Base-by-base conservation (phyloP, 371 early-diverging fungal genomes). In the Batrachochytrium dendrobatidis region DNA sequence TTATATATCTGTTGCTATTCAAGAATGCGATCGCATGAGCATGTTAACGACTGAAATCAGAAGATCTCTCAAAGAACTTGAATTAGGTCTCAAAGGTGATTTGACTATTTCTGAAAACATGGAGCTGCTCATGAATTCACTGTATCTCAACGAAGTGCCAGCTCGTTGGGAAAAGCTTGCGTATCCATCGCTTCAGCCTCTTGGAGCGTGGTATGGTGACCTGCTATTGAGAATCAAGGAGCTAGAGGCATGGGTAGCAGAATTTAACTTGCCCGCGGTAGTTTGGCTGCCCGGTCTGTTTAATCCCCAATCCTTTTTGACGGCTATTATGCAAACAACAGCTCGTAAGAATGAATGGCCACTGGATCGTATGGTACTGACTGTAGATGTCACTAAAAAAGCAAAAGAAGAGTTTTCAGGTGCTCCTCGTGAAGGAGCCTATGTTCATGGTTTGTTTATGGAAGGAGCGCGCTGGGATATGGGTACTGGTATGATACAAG, bases 261-360 rank as follows among this genome's bases (percentile, higher is more conserved):
- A 83, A 45, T 83, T 83, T 71, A 74, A 79, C 55, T 66, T 83
- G n/a, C 83, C 81, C 1, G 31, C 79, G 0, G 80, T 77, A 10
- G 80, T 83, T 0, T 81, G 82, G 81, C 56, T 83, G 31, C 60
- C 78, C 8, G 81, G 83, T 0, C 65, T 83, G 26, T 83, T 83
- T 67, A 78, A 81, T 65, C 83, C 83, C 22, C 83, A 83, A 65
- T 81, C 83, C 4, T 83, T 83, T 73, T 64, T 83, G 24, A 83
- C 83, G 4, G 83, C 83, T 26, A 77, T 81, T 62, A 83, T 83
- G 83, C 83, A 83, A 59, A 81, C 82, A 4, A 83, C 83, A 5
- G 83, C 83, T 25, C 66, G 83, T 22, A 81, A 80, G 69, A 76
- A 65, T 54, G 83, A 83, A 60, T 81, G 82, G 83, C 83, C 83